These are phyloP conservation scores for Lizanozyma gosingica DNA, from an alignment of 1,139 yeast species.

Conservation along the genomic window DNA sequence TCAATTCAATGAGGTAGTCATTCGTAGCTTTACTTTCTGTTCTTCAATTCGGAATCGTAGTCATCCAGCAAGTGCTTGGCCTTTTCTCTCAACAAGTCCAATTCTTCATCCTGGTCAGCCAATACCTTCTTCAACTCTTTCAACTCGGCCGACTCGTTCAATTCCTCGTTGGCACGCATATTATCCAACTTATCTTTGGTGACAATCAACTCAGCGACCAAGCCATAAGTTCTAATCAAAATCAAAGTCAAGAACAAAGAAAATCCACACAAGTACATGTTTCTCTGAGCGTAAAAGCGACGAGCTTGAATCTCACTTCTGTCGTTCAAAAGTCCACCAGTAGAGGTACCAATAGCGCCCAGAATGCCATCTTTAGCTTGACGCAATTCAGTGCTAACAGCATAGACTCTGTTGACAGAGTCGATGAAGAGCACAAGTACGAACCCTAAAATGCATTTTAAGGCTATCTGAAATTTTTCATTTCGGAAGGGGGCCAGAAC, in stretches of 20 bases:
- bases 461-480: slow-evolving; percentile 64
- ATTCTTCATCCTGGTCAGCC: slow-evolving; percentile 52
- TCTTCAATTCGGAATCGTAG: slow-evolving; percentile 32
- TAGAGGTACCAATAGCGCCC: slow-evolving; percentile 9
- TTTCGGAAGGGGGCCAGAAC: slow-evolving; percentile 64
- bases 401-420: slow-evolving; percentile 74
- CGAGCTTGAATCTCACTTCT: slow-evolving; percentile 81
- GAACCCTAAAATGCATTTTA: slow-evolving; percentile 78
- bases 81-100: slow-evolving; percentile 62
- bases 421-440: slow-evolving; percentile 80
- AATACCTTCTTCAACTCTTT: slow-evolving; percentile 49
- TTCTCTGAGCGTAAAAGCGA: slow-evolving; percentile 92
- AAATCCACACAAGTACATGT: slow-evolving; percentile 93
- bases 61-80: slow-evolving; percentile 60
- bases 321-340: slow-evolving; percentile 34
- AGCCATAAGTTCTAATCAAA: slow-evolving; percentile 74
- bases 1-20: not conserved
- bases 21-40: not conserved
- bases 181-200: slow-evolving; percentile 56
- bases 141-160: slow-evolving; percentile 11
- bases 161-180: slow-evolving; percentile 16
- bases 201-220: slow-evolving; percentile 66
- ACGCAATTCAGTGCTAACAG: slow-evolving; percentile 57
- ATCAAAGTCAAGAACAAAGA: slow-evolving; percentile 84
- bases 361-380: slow-evolving; percentile 11